Evolutionary conservation across 257 asterid genomes (phyloP).

Genomic region (Solanum pennellii): DNA sequence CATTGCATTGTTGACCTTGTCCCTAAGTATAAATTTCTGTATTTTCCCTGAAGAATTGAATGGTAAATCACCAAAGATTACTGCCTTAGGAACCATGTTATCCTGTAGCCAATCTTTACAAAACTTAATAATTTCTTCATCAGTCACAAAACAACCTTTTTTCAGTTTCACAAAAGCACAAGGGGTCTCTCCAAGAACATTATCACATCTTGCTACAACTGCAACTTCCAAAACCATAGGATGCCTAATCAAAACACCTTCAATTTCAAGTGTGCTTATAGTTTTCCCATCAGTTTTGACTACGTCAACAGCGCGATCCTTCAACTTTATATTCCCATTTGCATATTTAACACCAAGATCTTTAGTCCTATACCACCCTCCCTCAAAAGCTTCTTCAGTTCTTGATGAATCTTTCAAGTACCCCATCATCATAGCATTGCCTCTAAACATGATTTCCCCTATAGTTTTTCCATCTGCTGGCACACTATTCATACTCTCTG

Average conservation of each 20-base stretch:
- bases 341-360: slow-evolving; percentile 51
- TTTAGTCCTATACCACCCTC: slow-evolving; percentile 70
- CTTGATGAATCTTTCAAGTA: slow-evolving; percentile 33
- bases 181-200: slow-evolving; percentile 52
- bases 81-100: slow-evolving; percentile 44
- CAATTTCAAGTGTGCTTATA: slow-evolving; percentile 51
- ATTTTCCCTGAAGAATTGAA: slow-evolving; percentile 57
- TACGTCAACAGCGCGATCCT: slow-evolving; percentile 46
- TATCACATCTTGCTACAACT: slow-evolving; percentile 58
- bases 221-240: slow-evolving; percentile 56
- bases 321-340: slow-evolving; percentile 40
- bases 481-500: slow-evolving; percentile 44
- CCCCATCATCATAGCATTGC: slow-evolving; percentile 58
- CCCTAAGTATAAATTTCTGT: slow-evolving; percentile 52
- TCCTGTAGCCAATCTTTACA: slow-evolving; percentile 36
- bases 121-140: slow-evolving; percentile 33
- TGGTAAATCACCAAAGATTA: slow-evolving; percentile 56
- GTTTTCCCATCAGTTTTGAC: slow-evolving; percentile 40
- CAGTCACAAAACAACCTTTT: slow-evolving; percentile 18
- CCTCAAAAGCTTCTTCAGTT: slow-evolving; percentile 40
- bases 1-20: slow-evolving; percentile 18
- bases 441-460: slow-evolving; percentile 65
- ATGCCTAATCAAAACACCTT: slow-evolving; percentile 30
- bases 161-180: slow-evolving; percentile 67
- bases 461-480: slow-evolving; percentile 41